These are phyloP conservation scores for Talaromyces sp. DNA, from an alignment of 2,329 filamentous ascomycete genomes.

Conservation along the genomic window DNA sequence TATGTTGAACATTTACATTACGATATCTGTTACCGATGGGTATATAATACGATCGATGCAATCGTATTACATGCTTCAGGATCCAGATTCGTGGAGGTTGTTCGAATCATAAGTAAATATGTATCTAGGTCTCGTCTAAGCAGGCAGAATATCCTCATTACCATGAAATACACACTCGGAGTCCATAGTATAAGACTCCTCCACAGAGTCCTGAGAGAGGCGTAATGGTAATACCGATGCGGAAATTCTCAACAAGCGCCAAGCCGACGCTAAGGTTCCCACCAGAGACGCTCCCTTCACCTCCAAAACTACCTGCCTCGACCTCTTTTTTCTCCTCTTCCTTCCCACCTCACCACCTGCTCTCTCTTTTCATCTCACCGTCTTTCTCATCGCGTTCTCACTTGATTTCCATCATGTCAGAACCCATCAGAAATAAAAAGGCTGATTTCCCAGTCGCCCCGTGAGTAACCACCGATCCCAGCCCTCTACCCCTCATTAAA, in stretches of 20 bases:
- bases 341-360: not conserved
- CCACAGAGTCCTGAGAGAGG: too few relatives aligned
- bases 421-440: slow-evolving; percentile 68
- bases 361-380: not conserved
- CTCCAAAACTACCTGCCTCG: slow-evolving; percentile 32
- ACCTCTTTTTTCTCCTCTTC: slow-evolving; percentile 19
- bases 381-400: slow-evolving; percentile 7
- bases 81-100: not conserved
- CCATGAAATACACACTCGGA: not conserved
- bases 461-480: slow-evolving; percentile 49
- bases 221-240: slow-evolving; percentile 11
- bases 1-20: not conserved
- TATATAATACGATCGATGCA: not conserved
- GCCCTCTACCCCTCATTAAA: slow-evolving; percentile 18
- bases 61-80: not conserved
- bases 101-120: not conserved
- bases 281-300: slow-evolving; percentile 37
- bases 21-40: not conserved
- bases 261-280: slow-evolving; percentile 46
- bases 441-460: slow-evolving; percentile 61
- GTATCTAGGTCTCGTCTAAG: not conserved
- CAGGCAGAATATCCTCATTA: not conserved
- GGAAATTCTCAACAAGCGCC: slow-evolving; percentile 36
- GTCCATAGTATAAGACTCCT: not conserved
- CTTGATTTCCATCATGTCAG: slow-evolving; percentile 54